phyloP scores from a whole-genome alignment of 2,329 filamentous ascomycete genomes.

The Microcyclospora tardicrescens region DNA sequence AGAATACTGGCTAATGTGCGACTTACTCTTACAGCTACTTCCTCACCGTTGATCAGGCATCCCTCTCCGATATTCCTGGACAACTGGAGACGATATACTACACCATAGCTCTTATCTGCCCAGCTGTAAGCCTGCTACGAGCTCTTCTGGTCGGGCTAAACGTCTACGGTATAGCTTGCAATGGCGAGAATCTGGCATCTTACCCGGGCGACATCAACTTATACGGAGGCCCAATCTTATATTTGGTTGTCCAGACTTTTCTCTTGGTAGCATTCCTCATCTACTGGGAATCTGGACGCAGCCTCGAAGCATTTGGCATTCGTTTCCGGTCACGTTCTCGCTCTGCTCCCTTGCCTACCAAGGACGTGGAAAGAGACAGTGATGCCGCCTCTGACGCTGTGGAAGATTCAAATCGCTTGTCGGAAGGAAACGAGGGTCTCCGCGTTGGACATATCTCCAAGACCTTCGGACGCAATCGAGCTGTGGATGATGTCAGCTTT shows the following conservation, averaged over 20 bases:
- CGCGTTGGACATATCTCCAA: slow-evolving; percentile 67
- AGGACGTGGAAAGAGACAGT: slow-evolving; percentile 19
- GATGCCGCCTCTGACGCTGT: slow-evolving; percentile 3
- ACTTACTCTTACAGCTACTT: slow-evolving; percentile 2
- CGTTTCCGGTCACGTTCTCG: slow-evolving; percentile 1
- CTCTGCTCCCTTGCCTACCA: background rate
- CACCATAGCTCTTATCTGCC: slow-evolving; percentile 56
- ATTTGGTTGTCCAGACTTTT: slow-evolving; percentile 60
- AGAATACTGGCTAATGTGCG: no score
- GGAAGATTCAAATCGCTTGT: slow-evolving; percentile 17
- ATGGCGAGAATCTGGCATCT: slow-evolving; percentile 44
- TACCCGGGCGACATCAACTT: slow-evolving; percentile 57
- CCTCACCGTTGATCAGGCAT: slow-evolving; percentile 9
- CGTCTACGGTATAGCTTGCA: slow-evolving; percentile 64
- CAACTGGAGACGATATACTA: slow-evolving; percentile 49
- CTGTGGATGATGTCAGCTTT: slow-evolving; percentile 75
- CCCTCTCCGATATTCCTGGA: slow-evolving; percentile 19
- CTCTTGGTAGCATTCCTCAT: slow-evolving; percentile 59
- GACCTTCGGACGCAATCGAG: slow-evolving; percentile 56
- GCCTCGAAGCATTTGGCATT: slow-evolving; percentile 26
- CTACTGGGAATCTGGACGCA: slow-evolving; percentile 55
- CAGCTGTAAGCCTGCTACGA: slow-evolving; percentile 59
- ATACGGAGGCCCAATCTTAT: slow-evolving; percentile 74
- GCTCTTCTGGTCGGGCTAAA: slow-evolving; percentile 65
- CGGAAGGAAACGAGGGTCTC: slow-evolving; percentile 50